Base-by-base conservation (phyloP, 2,329 filamentous ascomycete genomes). In the Fusarium brevicatenulatum region DNA sequence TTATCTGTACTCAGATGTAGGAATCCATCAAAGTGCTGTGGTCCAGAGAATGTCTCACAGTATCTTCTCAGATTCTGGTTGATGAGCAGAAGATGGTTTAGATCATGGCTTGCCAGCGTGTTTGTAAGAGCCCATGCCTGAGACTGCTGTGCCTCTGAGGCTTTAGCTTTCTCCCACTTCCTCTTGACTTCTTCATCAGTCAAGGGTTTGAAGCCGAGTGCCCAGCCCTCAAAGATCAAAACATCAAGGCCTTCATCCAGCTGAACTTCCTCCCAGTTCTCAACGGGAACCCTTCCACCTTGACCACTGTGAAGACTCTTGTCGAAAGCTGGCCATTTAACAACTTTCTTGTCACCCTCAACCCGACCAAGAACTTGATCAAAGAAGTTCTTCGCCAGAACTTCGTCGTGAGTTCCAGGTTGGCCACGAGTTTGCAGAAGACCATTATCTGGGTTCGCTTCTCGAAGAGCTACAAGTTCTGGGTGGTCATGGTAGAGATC, bases 191-290 rank as follows among this genome's bases (percentile, higher is more conserved):
- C 66, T 6, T 71, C 60, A 12, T 61, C 28, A 1, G 56, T 65
- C 13, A 77, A 50, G 7, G 71, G 69, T 15, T 72, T 64, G 37
- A 76, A 77, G 3, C 74, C 76, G 5, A 78, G 72, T 25, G 72
- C 75, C 75, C 75, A 77, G 18, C 76, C 75, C 36, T 78, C 76
- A 9, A 78, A 78, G 2, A 78, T 75, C 4, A 78, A 59, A 7
- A 78, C 75, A 13, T 78, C 72, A 0, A 78, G 63, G 12, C 58
- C 50, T 30, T 68, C 11, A 1, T 21, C 50, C 9, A 68, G 46
- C 3, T 62, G 25, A 4, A 78, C 68, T 25, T 73, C 28, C 15
- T 73, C 73, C 76, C 72, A 78, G 0, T 74, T 5, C 2, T 71
- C 68, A 4, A 54, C 16, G 0, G 75, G 69, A 3, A 76, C 61